These are phyloP conservation scores for Speleostelium caveatum DNA, from an alignment of 78 protist genomes.

Conservation along the genomic window DNA sequence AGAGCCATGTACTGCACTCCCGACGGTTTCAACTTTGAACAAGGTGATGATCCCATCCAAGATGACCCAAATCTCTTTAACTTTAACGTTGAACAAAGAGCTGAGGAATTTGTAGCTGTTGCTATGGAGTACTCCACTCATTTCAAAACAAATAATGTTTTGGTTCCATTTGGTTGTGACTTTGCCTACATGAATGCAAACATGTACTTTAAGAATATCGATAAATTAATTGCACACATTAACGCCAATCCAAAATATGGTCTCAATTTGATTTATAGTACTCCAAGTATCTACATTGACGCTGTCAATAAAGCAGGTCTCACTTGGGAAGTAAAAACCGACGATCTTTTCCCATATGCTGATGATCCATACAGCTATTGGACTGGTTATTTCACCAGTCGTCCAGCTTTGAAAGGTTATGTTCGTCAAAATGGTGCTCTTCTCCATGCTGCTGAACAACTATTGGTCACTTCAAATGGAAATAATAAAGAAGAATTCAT, in stretches of 20 bases:
- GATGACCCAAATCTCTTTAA: slow-evolving; percentile 74
- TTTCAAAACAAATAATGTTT: slow-evolving; percentile 80
- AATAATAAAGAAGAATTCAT: not conserved
- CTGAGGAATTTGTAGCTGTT: slow-evolving; percentile 48
- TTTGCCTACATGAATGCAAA: slow-evolving; percentile 87
- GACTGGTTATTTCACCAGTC: slow-evolving; percentile 94
- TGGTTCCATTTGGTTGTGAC: slow-evolving; percentile 90
- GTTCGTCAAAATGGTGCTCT: slow-evolving; percentile 54
- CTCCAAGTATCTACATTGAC: slow-evolving; percentile 80
- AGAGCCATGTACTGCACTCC: slow-evolving; percentile 77
- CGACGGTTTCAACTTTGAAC: slow-evolving; percentile 80
- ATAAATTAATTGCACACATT: slow-evolving; percentile 87
- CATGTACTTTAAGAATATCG: slow-evolving; percentile 84
- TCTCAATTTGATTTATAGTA: slow-evolving; percentile 80
- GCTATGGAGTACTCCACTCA: slow-evolving; percentile 60
- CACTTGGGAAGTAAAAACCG: slow-evolving; percentile 73
- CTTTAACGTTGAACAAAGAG: slow-evolving; percentile 29
- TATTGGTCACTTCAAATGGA: slow-evolving; percentile 29
- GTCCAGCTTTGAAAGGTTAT: slow-evolving; percentile 88
- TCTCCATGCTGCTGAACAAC: slow-evolving; percentile 72
- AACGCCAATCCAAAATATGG: slow-evolving; percentile 55
- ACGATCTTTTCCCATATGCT: slow-evolving; percentile 95
- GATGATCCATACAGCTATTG: slow-evolving; percentile 88
- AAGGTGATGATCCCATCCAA: slow-evolving; percentile 79
- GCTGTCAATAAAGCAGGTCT: slow-evolving; percentile 39